Conservation (phyloP, 441 rosid genomes). For the Corymbia calophylla region DNA sequence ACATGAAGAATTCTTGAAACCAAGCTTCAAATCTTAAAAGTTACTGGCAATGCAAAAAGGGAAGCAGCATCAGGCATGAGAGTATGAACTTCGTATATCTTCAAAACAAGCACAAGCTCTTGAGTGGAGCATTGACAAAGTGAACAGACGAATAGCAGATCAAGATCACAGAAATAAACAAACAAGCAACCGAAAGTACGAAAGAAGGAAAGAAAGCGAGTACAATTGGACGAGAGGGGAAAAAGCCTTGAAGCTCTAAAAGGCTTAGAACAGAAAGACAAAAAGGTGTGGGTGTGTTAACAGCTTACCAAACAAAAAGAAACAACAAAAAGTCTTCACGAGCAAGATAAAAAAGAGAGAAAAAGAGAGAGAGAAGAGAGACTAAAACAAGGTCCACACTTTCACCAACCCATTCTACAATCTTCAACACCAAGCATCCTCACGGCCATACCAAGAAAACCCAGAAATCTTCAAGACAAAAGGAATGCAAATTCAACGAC, state of each 20-base stretch:
- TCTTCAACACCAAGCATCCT: conserved; percentile 43
- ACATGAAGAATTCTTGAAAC: neutral
- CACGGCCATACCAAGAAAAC: neutral
- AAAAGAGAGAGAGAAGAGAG: conserved; percentile 4
- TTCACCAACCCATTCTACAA: conserved; percentile 42
- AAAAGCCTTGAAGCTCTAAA: conserved; percentile 22
- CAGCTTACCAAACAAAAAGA: conserved; percentile 52
- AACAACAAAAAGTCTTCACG: conserved; percentile 32
- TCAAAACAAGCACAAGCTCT: neutral
- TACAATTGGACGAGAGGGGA: neutral
- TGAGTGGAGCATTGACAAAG: neutral
- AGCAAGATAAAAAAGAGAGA: conserved; percentile 26
- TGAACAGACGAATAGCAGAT: conserved; percentile 1
- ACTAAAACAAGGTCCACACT: conserved; percentile 45
- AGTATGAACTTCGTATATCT: neutral
- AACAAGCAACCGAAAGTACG: neutral
- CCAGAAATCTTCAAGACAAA: neutral
- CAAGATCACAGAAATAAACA: neutral
- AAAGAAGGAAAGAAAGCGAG: neutral
- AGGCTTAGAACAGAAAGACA: conserved; percentile 39
- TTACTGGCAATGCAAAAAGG: neutral
- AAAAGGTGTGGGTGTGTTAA: conserved; percentile 15
- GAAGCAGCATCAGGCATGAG: neutral
- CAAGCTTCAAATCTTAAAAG: neutral
- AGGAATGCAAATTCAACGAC: neutral